phyloP scores from a whole-genome alignment of 164 flowering plant species.

The Tetracentron sinense region DNA sequence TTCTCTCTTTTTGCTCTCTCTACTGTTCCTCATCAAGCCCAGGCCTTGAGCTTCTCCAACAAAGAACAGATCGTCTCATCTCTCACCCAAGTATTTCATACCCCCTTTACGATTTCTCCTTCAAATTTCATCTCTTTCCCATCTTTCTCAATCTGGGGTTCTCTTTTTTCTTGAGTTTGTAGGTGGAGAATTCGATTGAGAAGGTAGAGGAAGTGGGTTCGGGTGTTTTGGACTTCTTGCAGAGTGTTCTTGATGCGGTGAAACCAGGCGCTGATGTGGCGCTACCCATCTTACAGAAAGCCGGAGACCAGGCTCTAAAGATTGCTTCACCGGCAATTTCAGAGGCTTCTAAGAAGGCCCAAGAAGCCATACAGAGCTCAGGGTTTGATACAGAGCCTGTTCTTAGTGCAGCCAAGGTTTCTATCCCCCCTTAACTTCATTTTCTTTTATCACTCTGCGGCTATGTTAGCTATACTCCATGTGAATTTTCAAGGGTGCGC shows the following conservation, averaged over 20 bases:
- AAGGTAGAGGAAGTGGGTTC: slow-evolving; percentile 61
- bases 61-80: slow-evolving; percentile 79
- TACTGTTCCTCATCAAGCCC: slow-evolving; percentile 51
- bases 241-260: slow-evolving; percentile 38
- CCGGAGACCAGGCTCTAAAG: slow-evolving; percentile 66
- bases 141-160: background rate
- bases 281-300: slow-evolving; percentile 56
- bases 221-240: slow-evolving; percentile 34
- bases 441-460: background rate
- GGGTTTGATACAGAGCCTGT: slow-evolving; percentile 76
- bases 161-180: background rate
- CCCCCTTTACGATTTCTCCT: background rate
- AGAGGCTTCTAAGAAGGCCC: slow-evolving; percentile 77
- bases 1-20: slow-evolving; percentile 52
- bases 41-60: slow-evolving; percentile 56
- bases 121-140: background rate
- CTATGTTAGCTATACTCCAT: background rate
- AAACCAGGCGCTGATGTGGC: slow-evolving; percentile 75
- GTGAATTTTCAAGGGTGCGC: background rate
- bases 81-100: slow-evolving; percentile 46
- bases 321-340: slow-evolving; percentile 68
- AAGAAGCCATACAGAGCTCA: slow-evolving; percentile 64
- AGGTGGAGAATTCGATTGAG: slow-evolving; percentile 79
- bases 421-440: background rate
- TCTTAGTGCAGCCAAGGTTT: slow-evolving; percentile 74